phyloP scores from a whole-genome alignment of 345 rosid species.

The Lumnitzera racemosa region DNA sequence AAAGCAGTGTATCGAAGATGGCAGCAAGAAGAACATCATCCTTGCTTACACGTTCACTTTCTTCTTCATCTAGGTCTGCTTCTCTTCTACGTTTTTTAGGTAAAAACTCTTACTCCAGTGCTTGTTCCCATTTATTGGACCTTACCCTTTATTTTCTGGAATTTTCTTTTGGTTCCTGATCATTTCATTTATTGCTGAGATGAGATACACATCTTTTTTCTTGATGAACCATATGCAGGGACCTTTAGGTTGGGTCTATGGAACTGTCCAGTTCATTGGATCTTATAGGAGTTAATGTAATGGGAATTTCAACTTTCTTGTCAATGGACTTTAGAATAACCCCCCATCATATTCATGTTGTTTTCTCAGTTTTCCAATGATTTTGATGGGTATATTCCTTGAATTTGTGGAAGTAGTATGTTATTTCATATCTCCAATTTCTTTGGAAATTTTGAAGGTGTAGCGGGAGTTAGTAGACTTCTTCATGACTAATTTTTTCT shows the following conservation, averaged over 20 bases:
- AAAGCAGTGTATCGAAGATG: constrained; percentile 13
- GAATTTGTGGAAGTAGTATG: no score
- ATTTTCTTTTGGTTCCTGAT: background rate
- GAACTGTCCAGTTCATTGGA: no score
- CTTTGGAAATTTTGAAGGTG: no score
- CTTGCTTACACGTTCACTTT: constrained; percentile 20
- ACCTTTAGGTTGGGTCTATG: no score
- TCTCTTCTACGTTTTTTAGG: constrained; percentile 16
- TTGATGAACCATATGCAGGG: background rate
- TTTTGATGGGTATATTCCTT: no score
- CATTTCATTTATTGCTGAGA: background rate
- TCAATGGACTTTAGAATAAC: background rate
- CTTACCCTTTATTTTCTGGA: background rate
- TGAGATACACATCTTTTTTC: background rate
- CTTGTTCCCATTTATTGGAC: background rate
- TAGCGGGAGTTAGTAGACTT: no score
- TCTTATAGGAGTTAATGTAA: no score
- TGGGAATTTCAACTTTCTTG: no score
- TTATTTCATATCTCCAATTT: no score
- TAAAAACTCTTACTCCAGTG: background rate
- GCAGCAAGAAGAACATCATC: constrained; percentile 40
- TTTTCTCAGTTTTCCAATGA: no score
- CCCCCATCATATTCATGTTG: background rate
- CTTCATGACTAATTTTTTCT: no score
- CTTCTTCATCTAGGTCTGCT: constrained; percentile 27